phyloP scores from a whole-genome alignment of 2,329 filamentous ascomycete genomes.

The Fusarium pininemorale region DNA sequence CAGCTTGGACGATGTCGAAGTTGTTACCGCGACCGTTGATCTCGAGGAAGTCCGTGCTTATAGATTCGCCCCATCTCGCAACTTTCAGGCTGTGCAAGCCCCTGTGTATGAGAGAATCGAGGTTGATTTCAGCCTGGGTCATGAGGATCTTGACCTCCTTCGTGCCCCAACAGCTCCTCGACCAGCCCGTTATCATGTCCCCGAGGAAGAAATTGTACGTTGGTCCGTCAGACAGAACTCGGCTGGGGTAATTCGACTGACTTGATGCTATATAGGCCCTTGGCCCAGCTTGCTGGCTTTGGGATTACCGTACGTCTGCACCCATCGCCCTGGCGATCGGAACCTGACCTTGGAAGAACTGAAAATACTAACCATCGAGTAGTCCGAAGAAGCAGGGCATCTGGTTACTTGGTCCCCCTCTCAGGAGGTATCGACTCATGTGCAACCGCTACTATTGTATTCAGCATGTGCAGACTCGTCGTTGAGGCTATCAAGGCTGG shows the following conservation, averaged over 20 bases:
- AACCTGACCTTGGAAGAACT: background rate
- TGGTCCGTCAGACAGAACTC: background rate
- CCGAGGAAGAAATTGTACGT: constrained; percentile 38
- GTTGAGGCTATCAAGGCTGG: constrained; percentile 25
- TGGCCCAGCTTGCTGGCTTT: constrained; percentile 27
- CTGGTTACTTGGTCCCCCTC: constrained; percentile 22
- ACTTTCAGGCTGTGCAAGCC: constrained; percentile 62
- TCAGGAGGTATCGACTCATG: constrained; percentile 38
- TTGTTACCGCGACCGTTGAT: constrained; percentile 72
- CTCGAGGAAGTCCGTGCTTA: constrained; percentile 75
- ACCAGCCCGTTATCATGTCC: constrained; percentile 28
- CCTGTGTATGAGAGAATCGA: constrained; percentile 34
- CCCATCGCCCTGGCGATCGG: background rate
- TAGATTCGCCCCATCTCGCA: constrained; percentile 63
- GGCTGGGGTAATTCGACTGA: background rate
- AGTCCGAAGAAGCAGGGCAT: constrained; percentile 24
- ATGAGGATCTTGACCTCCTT: constrained; percentile 43
- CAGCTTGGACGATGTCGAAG: constrained; percentile 67
- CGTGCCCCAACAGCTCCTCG: constrained; percentile 43
- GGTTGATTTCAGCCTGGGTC: constrained; percentile 43
- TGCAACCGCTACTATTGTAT: constrained; percentile 40
- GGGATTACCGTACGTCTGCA: constrained; percentile 15
- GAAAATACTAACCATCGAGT: background rate
- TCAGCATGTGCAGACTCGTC: constrained; percentile 66
- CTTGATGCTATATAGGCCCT: background rate